Evolutionary conservation across 2,329 filamentous ascomycete genomes (phyloP).

Genomic region (Talaromyces piceae): DNA sequence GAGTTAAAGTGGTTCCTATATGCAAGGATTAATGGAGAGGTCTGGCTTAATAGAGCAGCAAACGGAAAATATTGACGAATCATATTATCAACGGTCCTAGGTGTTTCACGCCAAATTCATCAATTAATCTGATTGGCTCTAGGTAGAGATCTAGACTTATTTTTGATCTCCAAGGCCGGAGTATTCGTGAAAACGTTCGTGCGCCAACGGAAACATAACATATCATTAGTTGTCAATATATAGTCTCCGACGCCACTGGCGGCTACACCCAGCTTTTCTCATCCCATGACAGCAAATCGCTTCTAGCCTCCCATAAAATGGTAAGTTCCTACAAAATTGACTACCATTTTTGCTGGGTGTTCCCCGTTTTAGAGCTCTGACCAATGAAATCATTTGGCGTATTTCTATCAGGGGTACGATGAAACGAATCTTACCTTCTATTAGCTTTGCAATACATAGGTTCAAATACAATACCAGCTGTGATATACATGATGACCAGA

Average conservation of each 20-base stretch:
- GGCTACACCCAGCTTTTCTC: background rate
- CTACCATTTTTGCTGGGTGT: background rate
- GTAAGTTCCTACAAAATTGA: background rate
- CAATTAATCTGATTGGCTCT: background rate
- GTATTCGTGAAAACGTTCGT: background rate
- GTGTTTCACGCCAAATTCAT: background rate
- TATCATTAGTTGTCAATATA: background rate
- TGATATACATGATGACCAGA: constrained; percentile 5
- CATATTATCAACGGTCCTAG: background rate
- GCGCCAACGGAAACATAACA: background rate
- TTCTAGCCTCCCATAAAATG: background rate
- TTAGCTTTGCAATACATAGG: constrained; percentile 2
- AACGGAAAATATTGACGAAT: background rate
- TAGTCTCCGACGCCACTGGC: background rate
- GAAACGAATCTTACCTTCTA: constrained; percentile 3
- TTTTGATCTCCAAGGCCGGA: background rate
- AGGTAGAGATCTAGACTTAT: background rate
- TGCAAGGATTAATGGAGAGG: background rate
- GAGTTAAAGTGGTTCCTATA: background rate
- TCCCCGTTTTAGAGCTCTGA: background rate
- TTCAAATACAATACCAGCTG: constrained; percentile 3
- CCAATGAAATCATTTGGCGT: background rate
- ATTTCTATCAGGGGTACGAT: constrained; percentile 3
- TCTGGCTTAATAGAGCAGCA: background rate
- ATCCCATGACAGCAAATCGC: background rate